Percentiles rank a stretch among this genome's conserved stretches.
phyloP scores from a whole-genome alignment of 768 basidiomycete species.

The Grammothele lineata region DNA sequence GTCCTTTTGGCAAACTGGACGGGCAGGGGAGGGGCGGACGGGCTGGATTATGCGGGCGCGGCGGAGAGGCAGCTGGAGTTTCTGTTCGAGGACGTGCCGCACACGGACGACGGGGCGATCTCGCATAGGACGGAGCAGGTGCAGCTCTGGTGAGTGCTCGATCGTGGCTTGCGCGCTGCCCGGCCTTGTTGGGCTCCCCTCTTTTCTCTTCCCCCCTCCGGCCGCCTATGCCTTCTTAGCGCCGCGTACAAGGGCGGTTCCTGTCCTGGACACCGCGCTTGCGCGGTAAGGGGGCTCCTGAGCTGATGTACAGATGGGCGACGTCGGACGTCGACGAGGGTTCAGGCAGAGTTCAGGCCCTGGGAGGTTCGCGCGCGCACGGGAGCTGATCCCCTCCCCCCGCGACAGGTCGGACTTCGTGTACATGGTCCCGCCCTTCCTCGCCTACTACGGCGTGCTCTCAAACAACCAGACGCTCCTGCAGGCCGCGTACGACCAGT shows the following conservation, averaged over 20 bases:
- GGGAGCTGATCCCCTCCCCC: too few species aligned
- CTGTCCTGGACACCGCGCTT: too few species aligned
- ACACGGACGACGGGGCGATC: slow-evolving; percentile 72
- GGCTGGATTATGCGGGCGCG: slow-evolving; percentile 56
- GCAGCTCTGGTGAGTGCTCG: slow-evolving; percentile 59
- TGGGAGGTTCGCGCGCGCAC: too few species aligned
- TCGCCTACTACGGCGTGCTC: slow-evolving; percentile 76
- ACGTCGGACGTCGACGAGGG: too few species aligned
- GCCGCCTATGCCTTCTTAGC: too few species aligned
- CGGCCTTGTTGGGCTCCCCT: too few species aligned
- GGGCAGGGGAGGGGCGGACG: slow-evolving; percentile 29
- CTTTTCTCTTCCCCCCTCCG: too few species aligned
- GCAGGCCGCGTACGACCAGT: slow-evolving; percentile 51
- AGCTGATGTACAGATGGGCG: too few species aligned
- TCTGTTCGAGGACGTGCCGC: slow-evolving; percentile 52
- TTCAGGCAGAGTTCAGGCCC: too few species aligned
- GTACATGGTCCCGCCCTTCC: slow-evolving; percentile 84
- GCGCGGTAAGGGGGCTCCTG: too few species aligned
- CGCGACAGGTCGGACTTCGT: slow-evolving; percentile 79
- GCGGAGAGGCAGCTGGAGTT: slow-evolving; percentile 64
- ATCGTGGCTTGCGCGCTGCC: not conserved
- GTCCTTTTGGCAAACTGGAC: slow-evolving; percentile 64
- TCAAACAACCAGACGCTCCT: slow-evolving; percentile 57
- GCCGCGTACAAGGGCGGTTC: too few species aligned
- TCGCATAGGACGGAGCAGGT: slow-evolving; percentile 68